Percentiles rank a stretch among this genome's conserved stretches.
phyloP scores from a whole-genome alignment of 805 yeast species.

The Yarrowia sp. region DNA sequence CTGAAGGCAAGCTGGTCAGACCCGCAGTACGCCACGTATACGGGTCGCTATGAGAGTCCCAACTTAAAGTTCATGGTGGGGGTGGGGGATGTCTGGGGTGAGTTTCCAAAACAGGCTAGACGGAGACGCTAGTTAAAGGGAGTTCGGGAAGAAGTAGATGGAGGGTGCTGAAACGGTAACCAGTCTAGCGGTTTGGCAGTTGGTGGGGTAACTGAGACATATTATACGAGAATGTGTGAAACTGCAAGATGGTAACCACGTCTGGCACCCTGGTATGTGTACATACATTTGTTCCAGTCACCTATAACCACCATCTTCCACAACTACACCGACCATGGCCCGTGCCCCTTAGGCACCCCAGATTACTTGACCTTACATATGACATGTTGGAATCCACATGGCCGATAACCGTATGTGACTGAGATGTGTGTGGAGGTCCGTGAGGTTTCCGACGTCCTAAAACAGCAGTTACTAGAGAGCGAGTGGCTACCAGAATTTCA shows the following conservation, averaged over 20 bases:
- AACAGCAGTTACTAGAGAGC: constrained; percentile 13
- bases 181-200: not conserved
- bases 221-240: no score
- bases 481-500: not conserved
- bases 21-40: no score
- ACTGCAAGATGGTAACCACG: no score
- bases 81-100: constrained; percentile 31
- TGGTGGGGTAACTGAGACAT: constrained; percentile 16
- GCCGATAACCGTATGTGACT: constrained; percentile 25
- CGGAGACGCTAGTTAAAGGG: constrained; percentile 15
- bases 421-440: not conserved
- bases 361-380: constrained; percentile 3
- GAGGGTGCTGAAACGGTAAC: constrained; percentile 8
- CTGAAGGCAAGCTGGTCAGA: no score
- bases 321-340: not conserved
- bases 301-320: no score
- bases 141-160: not conserved
- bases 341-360: constrained; percentile 30
- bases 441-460: constrained; percentile 8
- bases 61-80: constrained; percentile 11
- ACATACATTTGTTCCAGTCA: no score
- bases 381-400: constrained; percentile 31
- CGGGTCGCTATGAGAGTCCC: no score
- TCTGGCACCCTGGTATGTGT: no score
- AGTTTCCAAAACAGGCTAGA: constrained; percentile 22